Conservation (phyloP, 2,329 filamentous ascomycete species). For the Tolypocladium tundrense region DNA sequence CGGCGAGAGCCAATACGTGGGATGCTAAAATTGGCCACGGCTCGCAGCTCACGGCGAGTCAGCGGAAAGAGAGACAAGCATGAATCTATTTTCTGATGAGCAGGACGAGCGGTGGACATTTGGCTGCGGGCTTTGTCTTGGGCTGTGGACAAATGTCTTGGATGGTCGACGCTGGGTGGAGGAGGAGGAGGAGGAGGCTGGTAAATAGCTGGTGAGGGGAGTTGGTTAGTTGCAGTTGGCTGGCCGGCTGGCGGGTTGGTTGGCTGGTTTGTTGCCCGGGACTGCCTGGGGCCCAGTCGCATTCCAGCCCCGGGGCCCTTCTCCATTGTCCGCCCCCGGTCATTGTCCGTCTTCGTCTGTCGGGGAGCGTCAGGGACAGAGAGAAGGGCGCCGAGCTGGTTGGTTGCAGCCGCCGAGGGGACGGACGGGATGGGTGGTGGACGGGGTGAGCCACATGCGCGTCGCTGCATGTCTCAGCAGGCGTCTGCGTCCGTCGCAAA, state of each 20-base stretch:
- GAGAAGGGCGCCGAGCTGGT: neutral
- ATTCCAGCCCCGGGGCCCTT: neutral
- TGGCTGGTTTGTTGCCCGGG: neutral
- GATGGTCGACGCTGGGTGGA: neutral
- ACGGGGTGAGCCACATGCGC: neutral
- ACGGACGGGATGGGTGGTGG: too few species aligned
- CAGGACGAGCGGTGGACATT: neutral
- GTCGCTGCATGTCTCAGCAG: constrained; percentile 7
- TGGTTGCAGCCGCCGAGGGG: too few species aligned
- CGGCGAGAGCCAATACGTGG: neutral
- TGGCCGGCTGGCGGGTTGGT: neutral
- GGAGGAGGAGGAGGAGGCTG: neutral
- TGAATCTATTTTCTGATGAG: neutral
- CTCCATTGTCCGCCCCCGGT: neutral
- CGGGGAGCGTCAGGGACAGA: neutral
- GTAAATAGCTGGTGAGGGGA: neutral
- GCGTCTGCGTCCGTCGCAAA: constrained; percentile 13
- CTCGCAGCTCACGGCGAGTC: neutral
- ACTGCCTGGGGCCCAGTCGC: neutral
- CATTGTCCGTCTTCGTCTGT: neutral
- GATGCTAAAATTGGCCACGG: neutral
- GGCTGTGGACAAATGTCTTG: neutral
- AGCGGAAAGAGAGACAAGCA: neutral
- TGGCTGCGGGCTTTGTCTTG: neutral
- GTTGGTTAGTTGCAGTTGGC: neutral